phyloP scores from a whole-genome alignment of 2,329 filamentous ascomycete species.

The Rugonectria rugulosa region DNA sequence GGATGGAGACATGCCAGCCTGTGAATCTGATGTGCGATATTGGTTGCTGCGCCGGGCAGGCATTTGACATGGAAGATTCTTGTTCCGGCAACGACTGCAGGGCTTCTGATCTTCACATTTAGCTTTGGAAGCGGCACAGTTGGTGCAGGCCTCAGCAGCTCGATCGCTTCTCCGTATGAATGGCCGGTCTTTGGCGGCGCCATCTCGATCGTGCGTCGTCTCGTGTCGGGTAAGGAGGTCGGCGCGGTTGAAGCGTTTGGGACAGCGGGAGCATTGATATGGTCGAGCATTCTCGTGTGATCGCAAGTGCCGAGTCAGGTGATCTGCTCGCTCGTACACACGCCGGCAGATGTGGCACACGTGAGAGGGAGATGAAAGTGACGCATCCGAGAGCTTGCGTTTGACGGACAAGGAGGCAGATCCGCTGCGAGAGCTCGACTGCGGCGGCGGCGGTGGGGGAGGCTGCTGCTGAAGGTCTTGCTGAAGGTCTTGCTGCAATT shows the following conservation, averaged over 20 bases:
- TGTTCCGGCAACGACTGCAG: conserved; percentile 37
- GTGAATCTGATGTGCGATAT: conserved; percentile 37
- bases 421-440: conserved; percentile 18
- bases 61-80: conserved; percentile 38
- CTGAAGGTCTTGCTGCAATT: conserved; percentile 26
- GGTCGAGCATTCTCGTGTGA: conserved; percentile 39
- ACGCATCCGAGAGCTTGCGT: conserved; percentile 37
- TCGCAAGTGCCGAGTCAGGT: conserved; percentile 37
- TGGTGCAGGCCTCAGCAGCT: conserved; percentile 38
- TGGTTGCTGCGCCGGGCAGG: conserved; percentile 35
- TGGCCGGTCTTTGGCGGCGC: conserved; percentile 35
- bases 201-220: conserved; percentile 39
- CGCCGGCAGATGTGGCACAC: conserved; percentile 39
- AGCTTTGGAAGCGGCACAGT: conserved; percentile 38
- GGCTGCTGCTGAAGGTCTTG: conserved; percentile 26
- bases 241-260: conserved; percentile 38
- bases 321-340: conserved; percentile 38
- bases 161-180: conserved; percentile 37
- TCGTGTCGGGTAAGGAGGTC: conserved; percentile 38
- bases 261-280: conserved; percentile 39
- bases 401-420: conserved; percentile 30
- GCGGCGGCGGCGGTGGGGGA: conserved; percentile 18
- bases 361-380: conserved; percentile 36
- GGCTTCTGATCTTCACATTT: conserved; percentile 40
- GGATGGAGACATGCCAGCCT: conserved; percentile 33